Base-by-base conservation (phyloP, 345 rosid genomes). In the Clarkia xantiana region DNA sequence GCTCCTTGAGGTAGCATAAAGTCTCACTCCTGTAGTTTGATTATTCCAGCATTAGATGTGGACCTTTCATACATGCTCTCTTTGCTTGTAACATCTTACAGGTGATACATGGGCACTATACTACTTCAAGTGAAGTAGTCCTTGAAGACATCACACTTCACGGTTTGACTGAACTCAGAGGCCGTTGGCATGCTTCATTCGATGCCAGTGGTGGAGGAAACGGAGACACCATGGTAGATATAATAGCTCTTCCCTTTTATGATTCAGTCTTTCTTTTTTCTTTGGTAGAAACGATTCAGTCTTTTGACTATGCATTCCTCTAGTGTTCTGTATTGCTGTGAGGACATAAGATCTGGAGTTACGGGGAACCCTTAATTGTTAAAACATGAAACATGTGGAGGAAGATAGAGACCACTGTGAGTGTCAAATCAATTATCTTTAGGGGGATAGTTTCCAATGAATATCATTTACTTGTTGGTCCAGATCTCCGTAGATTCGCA, bases 201-300 rank as follows among this genome's bases (percentile, higher is more conserved):
- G 98, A 81, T 69, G 96, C 98, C 52, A 86, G 93, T 63, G 98
- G 98, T 57, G 98, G 98, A 73, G 98, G 94, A 79, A 86, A 91
- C 63, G 98, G 98, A 44, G 98, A 91, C 67, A 91, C 96, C 29
- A 77, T 77, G 88, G 98, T 91, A 72, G 46, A 18, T 41, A 25
- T 56, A 29, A 29, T 23, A 23, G 5, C 36, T 29, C 36, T 51
- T 67, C 59, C n/a, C n/a, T 12, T 47, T 16, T n/a, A 16, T 45
- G 40, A 58, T 52, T 23, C 14, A 48, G n/a, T n/a, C n/a, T n/a
- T n/a, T n/a, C n/a, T n/a, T n/a, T n/a, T n/a, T n/a, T n/a, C n/a
- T n/a, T n/a, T n/a, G n/a, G n/a, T n/a, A n/a, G n/a, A n/a, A n/a
- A n/a, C n/a, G n/a, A n/a, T n/a, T n/a, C n/a, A n/a, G 36, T 29